Percentiles rank a stretch among this genome's conserved stretches.
Conservation (phyloP, 139 green algal species). For the Mychonastes homosphaera region DNA sequence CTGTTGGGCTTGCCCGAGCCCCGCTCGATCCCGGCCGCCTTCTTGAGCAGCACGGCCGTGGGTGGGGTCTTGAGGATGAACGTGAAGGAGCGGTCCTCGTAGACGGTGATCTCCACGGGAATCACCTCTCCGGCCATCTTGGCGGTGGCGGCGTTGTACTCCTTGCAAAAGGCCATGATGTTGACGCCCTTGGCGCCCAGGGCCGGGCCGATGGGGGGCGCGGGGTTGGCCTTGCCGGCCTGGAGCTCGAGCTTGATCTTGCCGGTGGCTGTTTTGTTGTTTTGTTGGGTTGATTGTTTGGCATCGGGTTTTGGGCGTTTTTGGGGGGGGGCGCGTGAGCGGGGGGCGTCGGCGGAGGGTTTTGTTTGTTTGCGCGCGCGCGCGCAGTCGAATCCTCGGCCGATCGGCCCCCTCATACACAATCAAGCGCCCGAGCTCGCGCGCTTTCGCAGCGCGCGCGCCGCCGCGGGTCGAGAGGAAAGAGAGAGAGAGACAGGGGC, state of each 20-base stretch:
- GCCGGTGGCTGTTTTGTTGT: constrained; percentile 74
- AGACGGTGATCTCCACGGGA: constrained; percentile 98
- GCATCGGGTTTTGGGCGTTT: no score
- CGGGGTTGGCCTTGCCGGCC: constrained; percentile 96
- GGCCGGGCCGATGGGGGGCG: constrained; percentile 91
- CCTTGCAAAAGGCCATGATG: constrained; percentile 99
- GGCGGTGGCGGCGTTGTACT: constrained; percentile 96
- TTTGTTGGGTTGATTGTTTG: no score
- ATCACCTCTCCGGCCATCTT: constrained; percentile 95
- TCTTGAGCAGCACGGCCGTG: constrained; percentile 86
- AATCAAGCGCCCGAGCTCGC: no score
- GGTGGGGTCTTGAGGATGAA: constrained; percentile 98
- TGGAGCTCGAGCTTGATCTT: constrained; percentile 95
- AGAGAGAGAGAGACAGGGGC: not conserved
- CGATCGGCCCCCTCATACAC: no score
- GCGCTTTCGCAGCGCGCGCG: no score
- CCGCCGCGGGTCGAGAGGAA: not conserved
- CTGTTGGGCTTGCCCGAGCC: constrained; percentile 73
- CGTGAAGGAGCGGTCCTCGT: constrained; percentile 94
- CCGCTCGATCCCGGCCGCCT: constrained; percentile 76
- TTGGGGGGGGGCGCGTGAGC: no score
- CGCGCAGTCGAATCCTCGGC: no score
- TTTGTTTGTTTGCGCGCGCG: no score
- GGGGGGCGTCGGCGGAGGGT: no score
- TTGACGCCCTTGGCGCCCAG: constrained; percentile 98